A percentile compares a stretch with the other conserved stretches of the same genome.
Evolutionary conservation across 208 protist genomes (phyloP).

Genomic region (Crithidia bombi): DNA sequence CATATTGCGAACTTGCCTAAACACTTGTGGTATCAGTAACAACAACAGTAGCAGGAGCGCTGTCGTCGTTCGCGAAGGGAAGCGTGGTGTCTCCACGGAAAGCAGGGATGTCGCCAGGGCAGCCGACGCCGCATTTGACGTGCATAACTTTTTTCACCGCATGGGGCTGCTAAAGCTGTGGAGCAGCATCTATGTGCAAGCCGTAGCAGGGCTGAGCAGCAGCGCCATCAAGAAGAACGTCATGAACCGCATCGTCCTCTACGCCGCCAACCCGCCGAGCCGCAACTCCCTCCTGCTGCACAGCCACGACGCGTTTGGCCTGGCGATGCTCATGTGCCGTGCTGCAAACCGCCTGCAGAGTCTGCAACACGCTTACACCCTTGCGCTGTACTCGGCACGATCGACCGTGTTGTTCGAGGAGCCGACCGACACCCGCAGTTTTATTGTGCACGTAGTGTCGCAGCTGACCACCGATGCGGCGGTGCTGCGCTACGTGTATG

Average conservation of each 20-base stretch:
- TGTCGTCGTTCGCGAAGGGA: not conserved
- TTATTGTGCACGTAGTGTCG: constrained; percentile 62
- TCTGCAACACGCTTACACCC: constrained; percentile 41
- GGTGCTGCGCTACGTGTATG: constrained; percentile 59
- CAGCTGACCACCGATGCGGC: constrained; percentile 65
- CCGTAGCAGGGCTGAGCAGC: constrained; percentile 22
- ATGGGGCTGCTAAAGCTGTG: constrained; percentile 18
- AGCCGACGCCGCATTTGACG: not conserved
- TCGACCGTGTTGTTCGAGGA: constrained; percentile 51
- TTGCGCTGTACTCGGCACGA: constrained; percentile 62
- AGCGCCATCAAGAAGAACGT: constrained; percentile 52
- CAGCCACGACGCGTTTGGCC: constrained; percentile 33
- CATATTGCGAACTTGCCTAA: constrained; percentile 44
- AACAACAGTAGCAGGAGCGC: not conserved
- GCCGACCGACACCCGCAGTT: constrained; percentile 65
- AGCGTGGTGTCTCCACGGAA: too few relatives aligned
- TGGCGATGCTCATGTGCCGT: constrained; percentile 53
- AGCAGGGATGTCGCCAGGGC: too few relatives aligned
- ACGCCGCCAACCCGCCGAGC: constrained; percentile 77
- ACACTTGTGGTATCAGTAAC: not conserved
- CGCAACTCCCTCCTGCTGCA: constrained; percentile 72
- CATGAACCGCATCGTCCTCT: constrained; percentile 69
- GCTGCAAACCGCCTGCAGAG: constrained; percentile 36
- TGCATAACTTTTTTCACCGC: constrained; percentile 9
- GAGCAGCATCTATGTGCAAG: constrained; percentile 24